Conservation (phyloP, 1,284 basidiomycete species). For the Tylopilus sp. region DNA sequence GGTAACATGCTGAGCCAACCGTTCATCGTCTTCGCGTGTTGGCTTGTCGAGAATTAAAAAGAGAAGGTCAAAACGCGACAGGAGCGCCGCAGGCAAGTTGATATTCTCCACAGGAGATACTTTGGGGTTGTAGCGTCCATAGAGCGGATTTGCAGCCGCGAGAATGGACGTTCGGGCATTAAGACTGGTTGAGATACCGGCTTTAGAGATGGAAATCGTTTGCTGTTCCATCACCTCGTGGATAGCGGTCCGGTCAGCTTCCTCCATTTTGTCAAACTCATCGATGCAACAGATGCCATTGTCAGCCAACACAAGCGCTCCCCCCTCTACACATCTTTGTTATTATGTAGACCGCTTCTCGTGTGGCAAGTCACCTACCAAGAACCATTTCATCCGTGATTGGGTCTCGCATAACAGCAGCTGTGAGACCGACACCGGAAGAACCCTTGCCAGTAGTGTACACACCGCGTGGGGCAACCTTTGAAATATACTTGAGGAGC, state of each 20-base stretch:
- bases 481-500: slow-evolving; percentile 96
- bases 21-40: slow-evolving; percentile 89
- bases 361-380: slow-evolving; percentile 50
- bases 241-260: slow-evolving; percentile 94
- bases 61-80: slow-evolving; percentile 95
- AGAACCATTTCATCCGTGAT: slow-evolving; percentile 99
- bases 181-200: slow-evolving; percentile 96
- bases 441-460: slow-evolving; percentile 99
- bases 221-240: slow-evolving; percentile 99
- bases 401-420: slow-evolving; percentile 98
- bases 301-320: slow-evolving; percentile 96
- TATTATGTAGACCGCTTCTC: neutral
- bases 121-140: slow-evolving; percentile 97
- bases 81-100: slow-evolving; percentile 93
- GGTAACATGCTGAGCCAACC: slow-evolving; percentile 95
- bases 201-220: slow-evolving; percentile 99
- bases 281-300: slow-evolving; percentile 99
- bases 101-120: slow-evolving; percentile 99
- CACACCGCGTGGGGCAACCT: slow-evolving; percentile 95
- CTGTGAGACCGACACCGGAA: slow-evolving; percentile 96
- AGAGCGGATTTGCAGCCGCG: slow-evolving; percentile 96
- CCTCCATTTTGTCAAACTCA: slow-evolving; percentile 99
- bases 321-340: slow-evolving; percentile 73
- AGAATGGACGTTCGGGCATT: slow-evolving; percentile 99
- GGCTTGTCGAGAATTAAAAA: slow-evolving; percentile 98